Base-by-base conservation (phyloP, 75 land plant genomes). In the Pinus albicaulis region DNA sequence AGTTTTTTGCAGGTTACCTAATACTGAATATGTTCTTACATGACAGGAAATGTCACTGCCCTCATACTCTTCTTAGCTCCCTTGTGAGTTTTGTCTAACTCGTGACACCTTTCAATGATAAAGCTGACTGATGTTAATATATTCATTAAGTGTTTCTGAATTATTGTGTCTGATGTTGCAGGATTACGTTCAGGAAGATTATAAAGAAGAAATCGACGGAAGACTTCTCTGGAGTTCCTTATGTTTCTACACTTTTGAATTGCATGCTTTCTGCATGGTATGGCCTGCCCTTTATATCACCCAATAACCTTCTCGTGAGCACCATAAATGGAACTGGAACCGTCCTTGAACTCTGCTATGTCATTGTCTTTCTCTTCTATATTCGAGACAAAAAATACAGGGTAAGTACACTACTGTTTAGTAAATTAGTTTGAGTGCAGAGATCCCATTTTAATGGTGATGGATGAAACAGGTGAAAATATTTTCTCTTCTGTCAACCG, bases 251-350 rank as follows among this genome's bases (percentile, higher is more conserved):
- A 20, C 59, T 92, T 72, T 77, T 87, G 75, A 92, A 92, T 66
- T 87, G 90, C 82, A 84, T 92, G 80, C 88, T 92, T 55, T 76
- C 56, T 22, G 76, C 57, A 77, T 58, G 85, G 91, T 91, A 93
- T 70, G 96, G 96, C 1, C 71, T 93, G 36, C 96, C 96, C 1
- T 89, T 93, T 76, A 82, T 93, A 52, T 92, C 94, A 1, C 85
- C 88, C 4, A 62, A 93, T 87, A 91, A 93, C 82, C 23, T 91
- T 15, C 82, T 91, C 34, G 91, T 93, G 55, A 70, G 82, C 76
- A 88, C 92, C 13, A 86, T 93, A 66, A 93, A 93, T 72, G 94
- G 89, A 53, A 78, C 90, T 1, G 96, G 96, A 4, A 82, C 83
- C 0, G 81, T 41, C n/a, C 82, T 93, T 25, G 94, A 93, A 83